A percentile compares a stretch with the other conserved stretches of the same genome.
Evolutionary conservation across 2,329 filamentous ascomycete species (phyloP).

Genomic region (Diaporthe sp.): DNA sequence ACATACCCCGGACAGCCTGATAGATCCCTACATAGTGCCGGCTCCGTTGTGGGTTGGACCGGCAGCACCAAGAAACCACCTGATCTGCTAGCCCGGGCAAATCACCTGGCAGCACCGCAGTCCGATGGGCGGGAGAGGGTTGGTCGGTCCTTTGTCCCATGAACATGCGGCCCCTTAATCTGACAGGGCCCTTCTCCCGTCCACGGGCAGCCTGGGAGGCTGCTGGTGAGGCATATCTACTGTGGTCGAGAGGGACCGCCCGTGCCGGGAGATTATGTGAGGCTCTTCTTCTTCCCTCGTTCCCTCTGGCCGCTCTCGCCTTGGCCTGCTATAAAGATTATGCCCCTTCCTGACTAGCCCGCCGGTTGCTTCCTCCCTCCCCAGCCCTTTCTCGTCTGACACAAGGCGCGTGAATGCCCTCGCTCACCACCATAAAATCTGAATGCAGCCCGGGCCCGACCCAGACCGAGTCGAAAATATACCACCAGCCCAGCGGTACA

Average conservation of each 20-base stretch:
- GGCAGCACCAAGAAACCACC: constrained; percentile 32
- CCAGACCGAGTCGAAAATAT: neutral
- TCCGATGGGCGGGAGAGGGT: neutral
- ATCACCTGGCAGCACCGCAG: constrained; percentile 27
- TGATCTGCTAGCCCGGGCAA: constrained; percentile 34
- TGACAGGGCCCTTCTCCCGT: constrained; percentile 17
- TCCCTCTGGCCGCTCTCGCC: neutral
- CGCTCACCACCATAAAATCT: constrained; percentile 12
- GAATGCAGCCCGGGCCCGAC: neutral
- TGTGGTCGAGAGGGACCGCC: constrained; percentile 20
- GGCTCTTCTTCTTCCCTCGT: constrained; percentile 20
- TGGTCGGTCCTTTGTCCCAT: constrained; percentile 20
- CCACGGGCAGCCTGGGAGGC: constrained; percentile 9
- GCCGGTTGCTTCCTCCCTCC: neutral
- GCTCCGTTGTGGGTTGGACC: constrained; percentile 32
- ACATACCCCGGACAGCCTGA: constrained; percentile 14
- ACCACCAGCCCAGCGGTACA: constrained; percentile 9
- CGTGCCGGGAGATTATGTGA: constrained; percentile 30
- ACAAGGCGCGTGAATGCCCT: constrained; percentile 10
- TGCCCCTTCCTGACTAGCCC: constrained; percentile 14
- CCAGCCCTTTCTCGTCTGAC: constrained; percentile 17
- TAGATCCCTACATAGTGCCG: constrained; percentile 22
- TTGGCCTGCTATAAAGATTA: constrained; percentile 35
- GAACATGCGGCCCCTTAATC: constrained; percentile 22
- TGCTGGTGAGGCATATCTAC: constrained; percentile 22